Conservation (phyloP, 495 filamentous ascomycete species). For the Opeltia flavorubescens region DNA sequence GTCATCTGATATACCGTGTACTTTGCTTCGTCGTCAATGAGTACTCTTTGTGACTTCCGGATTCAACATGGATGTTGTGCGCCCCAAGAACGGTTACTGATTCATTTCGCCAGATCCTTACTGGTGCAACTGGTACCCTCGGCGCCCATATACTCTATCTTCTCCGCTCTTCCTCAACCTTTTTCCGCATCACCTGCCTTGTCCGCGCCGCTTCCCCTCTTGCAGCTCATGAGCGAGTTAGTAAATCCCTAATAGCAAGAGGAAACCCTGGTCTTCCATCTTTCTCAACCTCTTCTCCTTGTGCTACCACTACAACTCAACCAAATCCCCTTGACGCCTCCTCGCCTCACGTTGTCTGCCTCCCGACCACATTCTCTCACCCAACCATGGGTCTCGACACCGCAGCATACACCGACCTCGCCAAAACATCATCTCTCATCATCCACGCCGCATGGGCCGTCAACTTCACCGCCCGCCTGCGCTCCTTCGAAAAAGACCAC, state of each 20-base stretch:
- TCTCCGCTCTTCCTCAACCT: conserved; percentile 19
- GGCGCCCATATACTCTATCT: conserved; percentile 41
- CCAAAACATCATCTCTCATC: conserved; percentile 29
- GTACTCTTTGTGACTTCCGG: no score
- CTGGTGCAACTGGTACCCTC: conserved; percentile 48
- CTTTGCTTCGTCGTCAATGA: no score
- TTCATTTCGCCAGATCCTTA: conserved; percentile 25
- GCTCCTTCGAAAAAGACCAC: conserved; percentile 42
- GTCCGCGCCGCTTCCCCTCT: conserved; percentile 33
- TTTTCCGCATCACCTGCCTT: conserved; percentile 38
- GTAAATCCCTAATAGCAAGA: conserved; percentile 26
- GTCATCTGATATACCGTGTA: no score
- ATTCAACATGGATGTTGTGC: no score
- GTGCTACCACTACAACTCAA: conserved; percentile 10
- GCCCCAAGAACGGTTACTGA: no score
- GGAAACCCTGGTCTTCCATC: conserved; percentile 6
- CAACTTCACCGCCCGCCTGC: conserved; percentile 49
- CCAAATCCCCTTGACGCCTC: conserved; percentile 8
- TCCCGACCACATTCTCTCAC: conserved; percentile 19
- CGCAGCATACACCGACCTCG: conserved; percentile 24
- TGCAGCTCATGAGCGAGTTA: conserved; percentile 35
- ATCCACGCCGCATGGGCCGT: conserved; percentile 62
- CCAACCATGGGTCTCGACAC: conserved; percentile 30
- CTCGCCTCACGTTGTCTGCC: conserved; percentile 24
- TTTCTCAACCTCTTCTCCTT: conserved; percentile 9